Evolutionary conservation across 176 grass and related monocot genomes (phyloP).

Genomic region (Paspalum notatum): DNA sequence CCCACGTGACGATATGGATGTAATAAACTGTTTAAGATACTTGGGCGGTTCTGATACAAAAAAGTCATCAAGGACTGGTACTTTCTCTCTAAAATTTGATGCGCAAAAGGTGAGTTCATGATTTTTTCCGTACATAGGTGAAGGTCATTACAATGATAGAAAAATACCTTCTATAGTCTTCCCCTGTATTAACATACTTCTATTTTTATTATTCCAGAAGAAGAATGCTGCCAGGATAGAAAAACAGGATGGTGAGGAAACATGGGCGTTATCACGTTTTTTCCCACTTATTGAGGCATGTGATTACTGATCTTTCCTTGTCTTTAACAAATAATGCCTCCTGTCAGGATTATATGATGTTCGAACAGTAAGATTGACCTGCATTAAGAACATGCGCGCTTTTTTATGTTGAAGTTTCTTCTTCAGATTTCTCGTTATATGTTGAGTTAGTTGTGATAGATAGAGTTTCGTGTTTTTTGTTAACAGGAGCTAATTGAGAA

Average conservation of each 20-base stretch:
- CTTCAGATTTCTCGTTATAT: neutral
- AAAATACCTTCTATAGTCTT: conserved; percentile 34
- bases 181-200: conserved; percentile 38
- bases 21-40: conserved; percentile 75
- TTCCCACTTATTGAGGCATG: conserved; percentile 86
- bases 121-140: conserved; percentile 37
- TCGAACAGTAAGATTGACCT: neutral
- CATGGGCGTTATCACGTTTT: conserved; percentile 82
- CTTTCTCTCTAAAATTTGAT: conserved; percentile 95
- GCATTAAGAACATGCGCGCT: neutral
- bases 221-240: conserved; percentile 87
- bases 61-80: conserved; percentile 50
- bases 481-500: conserved; percentile 80
- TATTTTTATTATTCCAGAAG: conserved; percentile 54
- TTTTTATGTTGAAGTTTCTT: neutral
- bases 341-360: neutral
- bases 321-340: conserved; percentile 12
- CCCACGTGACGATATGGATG: conserved; percentile 73
- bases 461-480: conserved; percentile 8
- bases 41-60: conserved; percentile 59
- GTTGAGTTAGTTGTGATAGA: neutral
- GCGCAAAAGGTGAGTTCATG: conserved; percentile 60
- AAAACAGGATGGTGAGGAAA: conserved; percentile 67
- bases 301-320: conserved; percentile 13
- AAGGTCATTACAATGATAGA: neutral